Conservation (phyloP, 2,329 filamentous ascomycete species). For the Albophoma yamanashiensis region DNA sequence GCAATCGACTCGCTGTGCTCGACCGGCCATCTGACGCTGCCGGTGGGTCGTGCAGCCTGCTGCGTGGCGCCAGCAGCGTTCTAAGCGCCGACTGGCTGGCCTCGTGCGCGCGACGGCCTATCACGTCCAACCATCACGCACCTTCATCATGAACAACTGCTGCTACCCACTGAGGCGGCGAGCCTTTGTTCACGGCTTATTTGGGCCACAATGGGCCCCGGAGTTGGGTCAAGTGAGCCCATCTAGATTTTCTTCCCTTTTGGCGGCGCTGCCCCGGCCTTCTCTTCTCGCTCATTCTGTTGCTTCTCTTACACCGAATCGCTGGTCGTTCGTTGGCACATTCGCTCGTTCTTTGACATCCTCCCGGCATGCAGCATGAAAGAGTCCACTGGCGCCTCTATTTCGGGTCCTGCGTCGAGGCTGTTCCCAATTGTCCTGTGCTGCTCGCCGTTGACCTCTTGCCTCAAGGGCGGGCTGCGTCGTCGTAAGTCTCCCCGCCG, state of each 20-base stretch:
- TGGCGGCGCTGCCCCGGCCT: background rate
- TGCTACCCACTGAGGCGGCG: conserved; percentile 7
- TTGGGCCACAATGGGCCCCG: conserved; percentile 7
- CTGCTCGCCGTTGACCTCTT: conserved; percentile 29
- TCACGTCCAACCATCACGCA: conserved; percentile 16
- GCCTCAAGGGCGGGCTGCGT: conserved; percentile 26
- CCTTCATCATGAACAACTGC: conserved; percentile 12
- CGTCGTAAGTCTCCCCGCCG: conserved; percentile 24
- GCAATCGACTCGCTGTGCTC: conserved; percentile 31
- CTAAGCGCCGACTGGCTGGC: conserved; percentile 25
- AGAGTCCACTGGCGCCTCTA: conserved; percentile 28
- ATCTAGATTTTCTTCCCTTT: background rate
- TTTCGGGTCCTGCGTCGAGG: conserved; percentile 33
- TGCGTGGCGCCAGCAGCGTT: conserved; percentile 22
- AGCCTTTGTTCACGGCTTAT: conserved; percentile 1
- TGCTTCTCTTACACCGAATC: conserved; percentile 7
- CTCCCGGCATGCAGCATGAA: conserved; percentile 25
- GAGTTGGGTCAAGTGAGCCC: conserved; percentile 7
- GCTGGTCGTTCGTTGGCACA: conserved; percentile 12
- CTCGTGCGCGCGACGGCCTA: conserved; percentile 17
- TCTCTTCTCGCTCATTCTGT: conserved; percentile 4
- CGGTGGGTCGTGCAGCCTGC: conserved; percentile 23
- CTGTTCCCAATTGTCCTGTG: conserved; percentile 34
- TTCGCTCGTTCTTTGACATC: conserved; percentile 6
- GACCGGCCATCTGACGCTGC: conserved; percentile 24